These are phyloP conservation scores for Kuraishia cidri DNA, from an alignment of 805 yeast species.

Conservation along the genomic window DNA sequence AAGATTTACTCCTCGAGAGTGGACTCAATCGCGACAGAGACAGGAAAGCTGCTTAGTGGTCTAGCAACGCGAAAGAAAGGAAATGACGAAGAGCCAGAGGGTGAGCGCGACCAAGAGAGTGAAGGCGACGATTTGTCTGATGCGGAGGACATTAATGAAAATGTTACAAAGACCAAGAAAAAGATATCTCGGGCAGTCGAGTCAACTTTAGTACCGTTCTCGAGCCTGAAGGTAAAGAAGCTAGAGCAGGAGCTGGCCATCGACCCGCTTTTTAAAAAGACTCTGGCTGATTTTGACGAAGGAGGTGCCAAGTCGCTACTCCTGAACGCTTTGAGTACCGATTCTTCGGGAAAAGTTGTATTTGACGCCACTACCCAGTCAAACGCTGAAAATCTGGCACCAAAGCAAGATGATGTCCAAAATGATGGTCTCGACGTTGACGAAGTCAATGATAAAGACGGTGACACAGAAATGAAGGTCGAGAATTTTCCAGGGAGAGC, in stretches of 20 bases:
- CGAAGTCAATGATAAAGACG: too few species aligned
- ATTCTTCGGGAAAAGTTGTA: constrained; percentile 44
- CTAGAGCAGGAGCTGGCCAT: constrained; percentile 57
- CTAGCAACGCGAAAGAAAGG: constrained; percentile 36
- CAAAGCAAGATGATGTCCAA: neutral
- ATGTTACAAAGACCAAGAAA: constrained; percentile 2
- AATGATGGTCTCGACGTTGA: neutral
- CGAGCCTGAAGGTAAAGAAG: constrained; percentile 39
- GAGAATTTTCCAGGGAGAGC: too few species aligned
- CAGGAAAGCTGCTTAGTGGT: constrained; percentile 50
- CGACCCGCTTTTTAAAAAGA: constrained; percentile 70
- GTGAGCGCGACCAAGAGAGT: constrained; percentile 12
- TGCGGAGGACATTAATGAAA: constrained; percentile 13
- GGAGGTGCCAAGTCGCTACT: constrained; percentile 72
- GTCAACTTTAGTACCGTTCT: constrained; percentile 44
- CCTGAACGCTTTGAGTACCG: constrained; percentile 51
- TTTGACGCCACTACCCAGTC: constrained; percentile 46
- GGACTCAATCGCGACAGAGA: constrained; percentile 26
- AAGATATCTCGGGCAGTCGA: constrained; percentile 16
- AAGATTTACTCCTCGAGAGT: constrained; percentile 39
- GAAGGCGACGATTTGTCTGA: constrained; percentile 12
- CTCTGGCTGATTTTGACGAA: constrained; percentile 72
- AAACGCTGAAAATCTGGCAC: constrained; percentile 14
- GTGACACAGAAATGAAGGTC: constrained; percentile 9
- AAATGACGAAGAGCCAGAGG: constrained; percentile 13